These are phyloP conservation scores for Lotus japonicus DNA, from an alignment of 306 rosid genomes.

Conservation along the genomic window DNA sequence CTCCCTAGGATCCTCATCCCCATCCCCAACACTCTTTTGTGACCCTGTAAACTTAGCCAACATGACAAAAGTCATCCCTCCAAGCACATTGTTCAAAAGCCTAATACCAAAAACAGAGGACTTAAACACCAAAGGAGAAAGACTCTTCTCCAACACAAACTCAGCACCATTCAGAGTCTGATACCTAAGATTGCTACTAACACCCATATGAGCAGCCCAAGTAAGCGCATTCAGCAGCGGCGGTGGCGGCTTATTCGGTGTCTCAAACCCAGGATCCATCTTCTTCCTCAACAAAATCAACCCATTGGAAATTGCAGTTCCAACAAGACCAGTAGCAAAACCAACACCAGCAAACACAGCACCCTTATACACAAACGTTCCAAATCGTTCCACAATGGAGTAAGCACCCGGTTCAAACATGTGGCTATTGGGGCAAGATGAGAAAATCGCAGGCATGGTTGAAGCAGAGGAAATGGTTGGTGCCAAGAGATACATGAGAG, in stretches of 20 bases:
- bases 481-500: conserved; percentile 85
- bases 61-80: conserved; percentile 72
- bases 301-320: conserved; percentile 68
- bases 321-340: conserved; percentile 60
- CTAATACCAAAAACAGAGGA: conserved; percentile 58
- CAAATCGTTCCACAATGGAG: conserved; percentile 35
- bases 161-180: conserved; percentile 71
- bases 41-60: conserved; percentile 71
- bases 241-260: conserved; percentile 76
- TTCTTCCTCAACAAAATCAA: conserved; percentile 61
- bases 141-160: conserved; percentile 48
- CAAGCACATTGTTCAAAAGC: conserved; percentile 59
- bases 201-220: conserved; percentile 87
- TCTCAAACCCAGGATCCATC: conserved; percentile 72
- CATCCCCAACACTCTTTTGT: conserved; percentile 21
- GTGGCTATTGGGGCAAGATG: conserved; percentile 67
- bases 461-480: conserved; percentile 47
- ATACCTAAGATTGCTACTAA: conserved; percentile 75
- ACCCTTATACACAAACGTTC: conserved; percentile 72
- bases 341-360: conserved; percentile 61
- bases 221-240: conserved; percentile 65
- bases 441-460: conserved; percentile 46
- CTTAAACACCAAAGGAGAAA: conserved; percentile 59
- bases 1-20: too few species aligned
- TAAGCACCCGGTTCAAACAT: conserved; percentile 81